phyloP scores from a whole-genome alignment of 176 grass and related monocot species.

The Chrysopogon serrulatus region DNA sequence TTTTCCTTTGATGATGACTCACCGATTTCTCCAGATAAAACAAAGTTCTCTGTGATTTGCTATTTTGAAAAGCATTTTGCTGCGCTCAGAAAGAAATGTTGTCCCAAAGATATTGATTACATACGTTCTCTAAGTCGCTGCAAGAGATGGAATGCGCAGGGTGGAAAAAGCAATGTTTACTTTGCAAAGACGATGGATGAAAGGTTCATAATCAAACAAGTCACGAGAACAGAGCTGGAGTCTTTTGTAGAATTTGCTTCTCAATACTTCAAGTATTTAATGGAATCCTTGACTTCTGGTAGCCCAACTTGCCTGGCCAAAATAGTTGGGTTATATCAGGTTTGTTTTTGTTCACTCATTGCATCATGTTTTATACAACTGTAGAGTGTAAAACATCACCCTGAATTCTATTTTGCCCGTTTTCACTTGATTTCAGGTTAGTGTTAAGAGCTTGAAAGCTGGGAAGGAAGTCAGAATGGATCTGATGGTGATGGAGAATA shows the following conservation, averaged over 20 bases:
- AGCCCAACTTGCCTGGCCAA: constrained; percentile 90
- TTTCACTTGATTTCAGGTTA: constrained; percentile 65
- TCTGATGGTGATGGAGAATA: constrained; percentile 98
- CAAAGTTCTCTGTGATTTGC: constrained; percentile 80
- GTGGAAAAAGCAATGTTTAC: constrained; percentile 99
- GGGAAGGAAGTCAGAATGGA: constrained; percentile 81
- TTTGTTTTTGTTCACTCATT: constrained; percentile 14
- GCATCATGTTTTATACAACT: neutral
- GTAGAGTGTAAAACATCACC: neutral
- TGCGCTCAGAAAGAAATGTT: constrained; percentile 71
- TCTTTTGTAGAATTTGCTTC: constrained; percentile 92
- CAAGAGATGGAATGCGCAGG: constrained; percentile 90
- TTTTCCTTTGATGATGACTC: constrained; percentile 81
- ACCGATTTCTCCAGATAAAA: constrained; percentile 67
- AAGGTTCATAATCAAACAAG: constrained; percentile 94
- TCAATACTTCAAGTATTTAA: constrained; percentile 84
- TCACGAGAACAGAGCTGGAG: constrained; percentile 86
- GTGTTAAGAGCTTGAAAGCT: constrained; percentile 62
- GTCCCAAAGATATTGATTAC: constrained; percentile 79
- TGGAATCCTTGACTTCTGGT: constrained; percentile 57
- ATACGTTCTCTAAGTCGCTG: constrained; percentile 85
- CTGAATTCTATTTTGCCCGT: constrained; percentile 6
- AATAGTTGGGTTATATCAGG: constrained; percentile 95
- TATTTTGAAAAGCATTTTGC: constrained; percentile 93
- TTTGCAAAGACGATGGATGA: constrained; percentile 96